Evolutionary conservation across 371 early-diverging fungal genomes (phyloP), one percentile per base, ranked within the genome.

Genomic region (Mortierella sp.): DNA sequence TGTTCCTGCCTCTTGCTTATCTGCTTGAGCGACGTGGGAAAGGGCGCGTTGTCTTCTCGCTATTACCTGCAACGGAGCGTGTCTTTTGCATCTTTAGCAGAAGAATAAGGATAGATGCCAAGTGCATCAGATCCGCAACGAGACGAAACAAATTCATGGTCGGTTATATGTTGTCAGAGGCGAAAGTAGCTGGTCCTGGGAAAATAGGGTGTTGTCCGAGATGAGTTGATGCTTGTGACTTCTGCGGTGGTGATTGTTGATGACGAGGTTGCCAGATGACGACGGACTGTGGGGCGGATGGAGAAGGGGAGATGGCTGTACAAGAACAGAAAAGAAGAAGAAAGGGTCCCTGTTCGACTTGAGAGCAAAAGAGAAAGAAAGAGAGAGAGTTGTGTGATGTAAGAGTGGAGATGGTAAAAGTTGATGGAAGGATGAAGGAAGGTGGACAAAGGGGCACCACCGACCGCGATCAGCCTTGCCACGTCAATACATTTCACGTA

Each of bases 81-180:
- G 97, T 95, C 83, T 94, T 94, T 82, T 90, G 91, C 71, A 98
- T 97, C 89, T 98, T 98, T 35, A 96, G 87, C 71, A 98, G 89
- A 32, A 99, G 92, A 85, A 99, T 98, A 71, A 96, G 86, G 81
- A 98, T 97, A 35, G 99, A 99, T 78, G 94, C 96, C 82, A 99
- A 89, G 88, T 99, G 99, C 93, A 97, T 95, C 90, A 98, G 88
- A 90, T 99, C 99, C 63, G 96, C 99, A 35, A 94, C 81, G 46
- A 99, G 92, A 74, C 98, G 95, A 91, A 99, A 98, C 98, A 81
- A 76, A 74, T 82, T 82, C 79, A 85, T 82, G 54, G 54, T 70
- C 35, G n/a, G 71, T 24, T 54, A 71, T 65, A 27, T 58, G 8
- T 32, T 60, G 60, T 60, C 21, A 27, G 21, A 70, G 44, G 24